Evolutionary conservation across 176 grass and related monocot genomes (phyloP), one percentile per base, ranked within the genome.

Genomic region (Raddia distichophylla): DNA sequence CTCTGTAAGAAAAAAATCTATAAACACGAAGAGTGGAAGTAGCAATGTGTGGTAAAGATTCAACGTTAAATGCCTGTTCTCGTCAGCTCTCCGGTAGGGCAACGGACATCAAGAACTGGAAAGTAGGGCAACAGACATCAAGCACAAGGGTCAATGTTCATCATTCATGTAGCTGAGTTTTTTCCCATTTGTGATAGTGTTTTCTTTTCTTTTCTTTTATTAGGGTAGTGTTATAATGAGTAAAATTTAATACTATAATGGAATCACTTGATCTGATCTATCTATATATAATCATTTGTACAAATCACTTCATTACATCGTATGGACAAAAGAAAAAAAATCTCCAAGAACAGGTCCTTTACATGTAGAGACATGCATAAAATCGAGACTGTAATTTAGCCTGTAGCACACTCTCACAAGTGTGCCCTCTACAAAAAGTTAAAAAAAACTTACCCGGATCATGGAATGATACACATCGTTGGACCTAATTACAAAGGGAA

Each of bases 261-360:
- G 12, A n/a, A 34, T 32, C 27, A 5, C 14, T 70, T 12, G 3
- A 3, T 69, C 17, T 64, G 54, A 20, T 54, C 70, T 89, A 37
- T 70, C 70, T 89, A 48, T 70, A 85, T 76, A 85, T 9, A 69
- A 59, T 32, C 69, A 49, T 58, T 16, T 88, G 44, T 74, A 70
- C 69, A 84, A 61, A 88, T 54, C 45, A 45, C 8, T 57, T 51
- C 16, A 22, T 69, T 74, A 69, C 69, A 74, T 52, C 32, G 10
- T n/a, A 73, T 78, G 42, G n/a, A 67, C 37, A 74, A 80, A 69
- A 12, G 5, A 19, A 43, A 73, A 65, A 58, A n/a, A 33, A n/a
- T 73, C 51, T 77, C 70, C 70, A 63, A 60, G 20, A 18, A 68
- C 33, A 80, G 46, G 16, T 71, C 57, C 20, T 85, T 86, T 77